These are phyloP conservation scores for Nannizzia gypsea DNA, from an alignment of 2,329 filamentous ascomycete species.

Conservation along the genomic window DNA sequence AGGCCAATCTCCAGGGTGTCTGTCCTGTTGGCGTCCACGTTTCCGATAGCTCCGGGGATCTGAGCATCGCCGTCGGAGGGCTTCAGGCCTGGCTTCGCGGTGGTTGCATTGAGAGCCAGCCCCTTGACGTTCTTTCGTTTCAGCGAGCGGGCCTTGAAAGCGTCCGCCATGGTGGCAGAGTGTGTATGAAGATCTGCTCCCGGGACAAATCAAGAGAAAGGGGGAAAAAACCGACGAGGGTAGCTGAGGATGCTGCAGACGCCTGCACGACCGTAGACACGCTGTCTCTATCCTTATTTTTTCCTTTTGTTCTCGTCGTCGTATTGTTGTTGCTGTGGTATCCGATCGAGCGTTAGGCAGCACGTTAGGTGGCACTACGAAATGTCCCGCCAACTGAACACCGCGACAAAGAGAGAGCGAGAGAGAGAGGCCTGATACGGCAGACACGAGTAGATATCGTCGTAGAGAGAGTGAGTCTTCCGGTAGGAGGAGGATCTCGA, in stretches of 20 bases:
- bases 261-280: neutral
- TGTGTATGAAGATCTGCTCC: neutral
- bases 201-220: neutral
- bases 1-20: conserved; percentile 89
- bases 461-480: neutral
- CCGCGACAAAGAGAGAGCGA: neutral
- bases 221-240: neutral
- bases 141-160: conserved; percentile 63
- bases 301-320: neutral
- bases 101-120: conserved; percentile 65
- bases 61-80: conserved; percentile 61
- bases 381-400: neutral
- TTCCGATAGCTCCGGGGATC: conserved; percentile 47
- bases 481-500: neutral
- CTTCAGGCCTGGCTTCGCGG: conserved; percentile 55
- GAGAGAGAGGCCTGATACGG: neutral
- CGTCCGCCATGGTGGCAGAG: conserved; percentile 41
- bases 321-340: neutral
- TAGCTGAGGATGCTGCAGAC: neutral
- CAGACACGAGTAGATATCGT: neutral
- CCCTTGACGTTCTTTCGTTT: conserved; percentile 99
- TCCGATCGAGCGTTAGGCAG: neutral
- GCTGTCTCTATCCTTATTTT: neutral
- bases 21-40: conserved; percentile 47
- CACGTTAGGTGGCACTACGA: neutral